A percentile compares a stretch with the other conserved stretches of the same genome.
Conservation (phyloP, 2,329 filamentous ascomycete genomes). For the Fusarium sp. region DNA sequence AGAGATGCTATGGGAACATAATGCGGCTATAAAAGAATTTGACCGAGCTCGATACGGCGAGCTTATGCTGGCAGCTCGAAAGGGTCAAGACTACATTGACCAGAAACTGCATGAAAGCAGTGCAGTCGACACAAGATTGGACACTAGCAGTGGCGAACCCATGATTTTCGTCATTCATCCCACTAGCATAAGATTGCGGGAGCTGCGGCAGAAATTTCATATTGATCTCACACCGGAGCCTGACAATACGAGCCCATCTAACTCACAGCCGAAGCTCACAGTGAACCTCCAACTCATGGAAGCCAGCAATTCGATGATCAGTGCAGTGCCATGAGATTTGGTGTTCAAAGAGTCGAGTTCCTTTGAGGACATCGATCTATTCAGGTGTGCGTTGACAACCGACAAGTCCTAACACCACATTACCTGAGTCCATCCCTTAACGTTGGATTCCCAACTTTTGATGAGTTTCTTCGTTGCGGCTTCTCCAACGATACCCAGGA, state of each 20-base stretch:
- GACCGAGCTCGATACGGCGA: neutral
- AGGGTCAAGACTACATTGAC: neutral
- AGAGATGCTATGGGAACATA: neutral
- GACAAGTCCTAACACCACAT: constrained; percentile 43
- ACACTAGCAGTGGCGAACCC: neutral
- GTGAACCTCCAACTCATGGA: neutral
- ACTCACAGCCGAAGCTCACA: neutral
- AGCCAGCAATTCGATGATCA: neutral
- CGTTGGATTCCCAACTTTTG: constrained; percentile 48
- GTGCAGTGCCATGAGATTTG: neutral
- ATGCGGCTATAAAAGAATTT: neutral
- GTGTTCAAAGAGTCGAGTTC: neutral
- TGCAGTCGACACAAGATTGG: neutral
- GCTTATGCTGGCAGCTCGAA: neutral
- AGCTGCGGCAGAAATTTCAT: neutral
- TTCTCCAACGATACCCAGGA: constrained; percentile 41
- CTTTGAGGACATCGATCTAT: neutral
- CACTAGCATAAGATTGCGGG: neutral
- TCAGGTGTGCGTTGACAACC: neutral
- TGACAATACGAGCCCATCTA: neutral
- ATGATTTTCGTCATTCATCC: neutral
- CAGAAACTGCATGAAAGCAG: neutral
- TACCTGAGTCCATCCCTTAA: constrained; percentile 49
- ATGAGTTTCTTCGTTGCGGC: constrained; percentile 41
- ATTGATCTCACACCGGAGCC: neutral